Base-by-base conservation (phyloP, 257 asterid genomes). In the Solanum bukasovii region DNA sequence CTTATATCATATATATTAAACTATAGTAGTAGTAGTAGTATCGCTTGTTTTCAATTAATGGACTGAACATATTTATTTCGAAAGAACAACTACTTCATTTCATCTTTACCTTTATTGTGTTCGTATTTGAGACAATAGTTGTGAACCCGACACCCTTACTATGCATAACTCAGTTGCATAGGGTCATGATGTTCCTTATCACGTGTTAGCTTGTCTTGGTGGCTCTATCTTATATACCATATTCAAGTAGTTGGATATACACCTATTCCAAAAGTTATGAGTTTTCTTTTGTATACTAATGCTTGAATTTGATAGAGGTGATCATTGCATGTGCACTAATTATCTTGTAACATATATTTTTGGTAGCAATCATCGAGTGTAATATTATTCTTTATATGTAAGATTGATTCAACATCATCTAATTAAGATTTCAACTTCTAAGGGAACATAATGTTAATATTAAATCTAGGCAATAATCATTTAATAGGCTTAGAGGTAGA, bases 341-440 rank as follows among this genome's bases (percentile, higher is more conserved):
- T 83, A 5, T 59, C 87, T 59, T 83, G 11, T 37, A 23, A n/a
- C 18, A 12, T 33, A 83, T 10, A 11, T 10, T 5, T 83, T 65
- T 23, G 52, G 5, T 13, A 20, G 11, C 7, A 31, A 20, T 31
- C 33, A 37, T 83, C 13, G 18, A 75, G 21, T 49, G n/a, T 75
- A 16, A 49, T 75, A 44, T 33, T 49, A 56, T 52, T 83, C 21
- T n/a, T 83, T 21, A 9, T 10, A 63, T 92, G 89, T 95, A 95
- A 98, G 98, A 98, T 16, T 94, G 92, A 38, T 96, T 92, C 89
- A 94, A 95, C 89, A 94, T 96, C 27, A 91, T 96, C 83, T 94
- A 96, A n/a, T 88, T 96, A 18, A 52, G 23, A 52, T 52, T 16
- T 16, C 63, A 52, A 52, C 23, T 52, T 16, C 63, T 52, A 52